Evolutionary conservation across 371 early-diverging fungal genomes (phyloP).

Genomic region (Choanephora cucurbitarum): DNA sequence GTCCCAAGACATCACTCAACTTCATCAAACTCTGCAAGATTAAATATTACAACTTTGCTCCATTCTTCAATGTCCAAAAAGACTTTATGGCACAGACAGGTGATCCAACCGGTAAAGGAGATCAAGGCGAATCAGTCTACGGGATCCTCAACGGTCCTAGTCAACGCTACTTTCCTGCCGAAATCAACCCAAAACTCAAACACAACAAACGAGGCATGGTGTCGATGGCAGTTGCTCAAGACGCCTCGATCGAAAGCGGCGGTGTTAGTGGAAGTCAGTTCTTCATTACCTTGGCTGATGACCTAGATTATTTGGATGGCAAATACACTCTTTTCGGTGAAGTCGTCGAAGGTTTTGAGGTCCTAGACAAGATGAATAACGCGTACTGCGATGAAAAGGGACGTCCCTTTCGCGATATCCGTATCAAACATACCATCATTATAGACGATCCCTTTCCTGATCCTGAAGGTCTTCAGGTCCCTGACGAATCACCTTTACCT

Average conservation of each 20-base stretch:
- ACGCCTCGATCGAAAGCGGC: slow-evolving; percentile 40
- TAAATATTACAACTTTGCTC: slow-evolving; percentile 91
- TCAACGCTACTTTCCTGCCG: slow-evolving; percentile 77
- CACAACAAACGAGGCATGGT: slow-evolving; percentile 83
- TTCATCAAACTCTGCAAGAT: slow-evolving; percentile 94
- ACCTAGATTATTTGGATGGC: slow-evolving; percentile 92
- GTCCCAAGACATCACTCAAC: slow-evolving; percentile 79
- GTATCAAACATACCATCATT: slow-evolving; percentile 92
- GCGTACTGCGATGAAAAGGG: slow-evolving; percentile 72
- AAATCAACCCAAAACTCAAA: slow-evolving; percentile 85
- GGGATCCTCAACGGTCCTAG: slow-evolving; percentile 58
- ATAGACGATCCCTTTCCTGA: slow-evolving; percentile 95
- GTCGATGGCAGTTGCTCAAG: slow-evolving; percentile 78
- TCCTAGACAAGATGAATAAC: slow-evolving; percentile 80
- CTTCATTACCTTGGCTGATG: slow-evolving; percentile 91
- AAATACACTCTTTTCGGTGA: slow-evolving; percentile 97
- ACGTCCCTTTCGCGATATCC: slow-evolving; percentile 85
- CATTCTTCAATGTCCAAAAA: slow-evolving; percentile 86
- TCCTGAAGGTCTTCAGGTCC: slow-evolving; percentile 71
- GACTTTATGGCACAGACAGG: slow-evolving; percentile 90
- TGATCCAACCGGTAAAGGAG: slow-evolving; percentile 82
- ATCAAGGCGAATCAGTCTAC: slow-evolving; percentile 81
- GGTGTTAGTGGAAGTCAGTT: slow-evolving; percentile 90
- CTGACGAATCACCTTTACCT: slow-evolving; percentile 83
- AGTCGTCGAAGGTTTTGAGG: slow-evolving; percentile 94